These are phyloP conservation scores for Larix kaempferi DNA, from an alignment of 75 land plant genomes.

Conservation along the genomic window DNA sequence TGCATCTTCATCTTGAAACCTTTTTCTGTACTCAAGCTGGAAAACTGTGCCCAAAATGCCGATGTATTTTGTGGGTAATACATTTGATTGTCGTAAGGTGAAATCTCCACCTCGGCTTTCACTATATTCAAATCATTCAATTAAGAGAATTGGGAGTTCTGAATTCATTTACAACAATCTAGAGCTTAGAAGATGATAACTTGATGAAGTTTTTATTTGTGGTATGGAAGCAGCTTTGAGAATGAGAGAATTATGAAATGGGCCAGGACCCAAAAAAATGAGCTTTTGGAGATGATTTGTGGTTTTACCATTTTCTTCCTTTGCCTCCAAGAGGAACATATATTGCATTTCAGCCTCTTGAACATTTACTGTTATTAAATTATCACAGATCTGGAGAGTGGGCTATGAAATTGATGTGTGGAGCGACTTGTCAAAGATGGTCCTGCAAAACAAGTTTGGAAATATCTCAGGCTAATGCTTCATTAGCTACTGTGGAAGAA, in stretches of 20 bases:
- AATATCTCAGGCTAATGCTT: constrained; percentile 46
- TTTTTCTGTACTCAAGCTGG: too few species aligned
- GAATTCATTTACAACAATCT: constrained; percentile 13
- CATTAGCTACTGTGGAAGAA: constrained; percentile 82
- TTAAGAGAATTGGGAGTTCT: too few species aligned
- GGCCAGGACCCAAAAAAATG: constrained; percentile 70
- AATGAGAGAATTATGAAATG: constrained; percentile 56
- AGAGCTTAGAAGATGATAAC: constrained; percentile 85
- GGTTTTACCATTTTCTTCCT: constrained; percentile 58
- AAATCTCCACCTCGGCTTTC: too few species aligned
- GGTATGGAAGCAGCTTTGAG: constrained; percentile 43
- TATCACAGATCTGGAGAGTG: constrained; percentile 51
- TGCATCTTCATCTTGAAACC: too few species aligned
- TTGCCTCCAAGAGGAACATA: constrained; percentile 60
- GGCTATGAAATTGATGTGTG: constrained; percentile 31
- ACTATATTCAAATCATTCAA: too few species aligned
- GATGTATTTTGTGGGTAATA: too few species aligned
- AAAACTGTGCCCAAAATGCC: too few species aligned
- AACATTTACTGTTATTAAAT: constrained; percentile 56
- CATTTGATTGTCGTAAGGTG: too few species aligned
- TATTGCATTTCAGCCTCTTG: constrained; percentile 56
- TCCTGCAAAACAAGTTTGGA: constrained; percentile 29
- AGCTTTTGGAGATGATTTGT: constrained; percentile 67
- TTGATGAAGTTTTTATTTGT: constrained; percentile 31
- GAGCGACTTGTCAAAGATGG: constrained; percentile 17